Percentiles rank a stretch among this genome's conserved stretches.
Evolutionary conservation across 176 grass and related monocot genomes (phyloP).

Genomic region (Carex parvula): DNA sequence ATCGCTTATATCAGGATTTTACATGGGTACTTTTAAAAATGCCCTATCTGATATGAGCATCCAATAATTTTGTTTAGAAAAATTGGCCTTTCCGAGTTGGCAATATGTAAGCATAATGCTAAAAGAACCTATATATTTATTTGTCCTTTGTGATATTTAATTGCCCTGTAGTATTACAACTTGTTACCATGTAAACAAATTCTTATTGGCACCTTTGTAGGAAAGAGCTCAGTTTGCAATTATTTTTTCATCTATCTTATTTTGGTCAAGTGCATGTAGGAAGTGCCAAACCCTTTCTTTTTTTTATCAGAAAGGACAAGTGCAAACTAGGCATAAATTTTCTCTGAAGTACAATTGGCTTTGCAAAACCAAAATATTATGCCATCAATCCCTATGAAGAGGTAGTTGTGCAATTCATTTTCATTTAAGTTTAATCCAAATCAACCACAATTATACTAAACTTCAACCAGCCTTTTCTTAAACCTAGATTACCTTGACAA

Average conservation of each 20-base stretch:
- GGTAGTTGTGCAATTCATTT: not conserved
- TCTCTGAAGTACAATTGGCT: not conserved
- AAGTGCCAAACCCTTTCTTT: not conserved
- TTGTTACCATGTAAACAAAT: not conserved
- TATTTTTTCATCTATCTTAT: not conserved
- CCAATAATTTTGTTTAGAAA: not conserved
- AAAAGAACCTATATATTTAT: not conserved
- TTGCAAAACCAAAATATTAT: not conserved
- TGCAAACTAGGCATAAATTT: not conserved
- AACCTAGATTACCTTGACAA: not conserved
- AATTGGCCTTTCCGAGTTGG: not conserved
- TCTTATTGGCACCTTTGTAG: not conserved
- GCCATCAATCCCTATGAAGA: not conserved
- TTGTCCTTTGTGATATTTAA: not conserved
- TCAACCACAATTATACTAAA: not conserved
- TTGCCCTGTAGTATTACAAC: not conserved
- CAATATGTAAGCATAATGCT: not conserved
- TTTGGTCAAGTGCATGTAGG: slow-evolving; percentile 6
- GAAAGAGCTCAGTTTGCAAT: not conserved
- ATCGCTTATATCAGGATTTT: not conserved
- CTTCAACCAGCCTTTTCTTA: not conserved
- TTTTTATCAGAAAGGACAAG: not conserved
- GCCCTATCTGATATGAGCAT: not conserved
- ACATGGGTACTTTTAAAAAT: not conserved
- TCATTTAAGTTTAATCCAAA: not conserved